Evolutionary conservation across 2,329 filamentous ascomycete genomes (phyloP).

Genomic region (Colletotrichum lini): DNA sequence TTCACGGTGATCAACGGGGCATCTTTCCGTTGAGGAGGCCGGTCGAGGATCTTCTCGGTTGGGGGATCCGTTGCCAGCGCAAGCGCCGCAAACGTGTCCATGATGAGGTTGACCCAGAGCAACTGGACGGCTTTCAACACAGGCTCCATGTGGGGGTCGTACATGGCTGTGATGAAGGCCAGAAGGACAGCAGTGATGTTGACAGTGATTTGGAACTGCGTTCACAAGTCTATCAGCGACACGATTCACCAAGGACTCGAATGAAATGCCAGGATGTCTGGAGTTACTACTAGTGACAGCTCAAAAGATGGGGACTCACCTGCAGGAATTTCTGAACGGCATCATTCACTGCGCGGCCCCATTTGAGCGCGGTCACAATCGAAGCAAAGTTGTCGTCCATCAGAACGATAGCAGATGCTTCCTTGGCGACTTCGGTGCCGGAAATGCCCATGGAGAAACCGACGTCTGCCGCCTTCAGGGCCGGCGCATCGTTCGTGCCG

Average conservation of each 20-base stretch:
- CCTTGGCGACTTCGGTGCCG: conserved; percentile 75
- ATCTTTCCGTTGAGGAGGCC: conserved; percentile 61
- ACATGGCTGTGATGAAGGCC: conserved; percentile 71
- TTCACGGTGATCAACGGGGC: conserved; percentile 25
- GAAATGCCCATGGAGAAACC: conserved; percentile 79
- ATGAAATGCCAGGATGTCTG: no score
- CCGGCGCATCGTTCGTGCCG: conserved; percentile 76
- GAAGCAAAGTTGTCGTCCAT: conserved; percentile 75
- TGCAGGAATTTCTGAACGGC: conserved; percentile 76
- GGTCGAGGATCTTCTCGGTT: conserved; percentile 50
- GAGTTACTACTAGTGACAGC: no score
- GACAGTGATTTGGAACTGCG: conserved; percentile 71
- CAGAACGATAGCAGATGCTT: conserved; percentile 72
- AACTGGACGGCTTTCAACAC: conserved; percentile 73
- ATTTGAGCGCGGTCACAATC: conserved; percentile 73
- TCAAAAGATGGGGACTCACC: conserved; percentile 50
- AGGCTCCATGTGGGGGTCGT: conserved; percentile 62
- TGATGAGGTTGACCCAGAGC: conserved; percentile 75
- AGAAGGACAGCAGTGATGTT: conserved; percentile 73
- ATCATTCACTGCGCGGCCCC: conserved; percentile 76
- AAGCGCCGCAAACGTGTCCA: conserved; percentile 73
- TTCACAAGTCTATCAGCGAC: conserved; percentile 22
- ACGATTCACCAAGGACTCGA: neutral
- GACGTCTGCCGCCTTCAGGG: conserved; percentile 76
- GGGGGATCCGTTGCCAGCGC: conserved; percentile 57